phyloP scores from a whole-genome alignment of 257 asterid genomes.

The Fraxinus cuspidata region DNA sequence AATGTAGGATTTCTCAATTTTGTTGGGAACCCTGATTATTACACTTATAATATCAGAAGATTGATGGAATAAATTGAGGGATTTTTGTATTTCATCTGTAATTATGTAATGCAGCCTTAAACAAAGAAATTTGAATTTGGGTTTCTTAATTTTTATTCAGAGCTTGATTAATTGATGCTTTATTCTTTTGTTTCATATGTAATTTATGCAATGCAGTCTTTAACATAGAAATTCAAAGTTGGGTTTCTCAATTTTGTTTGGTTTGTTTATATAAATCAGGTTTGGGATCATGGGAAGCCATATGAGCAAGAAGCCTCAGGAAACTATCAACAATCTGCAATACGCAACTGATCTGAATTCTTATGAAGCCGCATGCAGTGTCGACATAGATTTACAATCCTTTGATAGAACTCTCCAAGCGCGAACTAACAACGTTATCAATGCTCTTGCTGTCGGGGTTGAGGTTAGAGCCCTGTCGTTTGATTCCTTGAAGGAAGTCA shows the following conservation, averaged over 20 bases:
- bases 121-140: background rate
- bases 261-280: constrained; percentile 20
- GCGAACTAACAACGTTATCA: constrained; percentile 64
- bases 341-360: constrained; percentile 55
- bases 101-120: background rate
- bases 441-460: constrained; percentile 70
- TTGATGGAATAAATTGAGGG: background rate
- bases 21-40: background rate
- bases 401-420: constrained; percentile 70
- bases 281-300: constrained; percentile 72
- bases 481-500: constrained; percentile 76
- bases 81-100: background rate
- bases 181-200: background rate
- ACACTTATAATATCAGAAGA: background rate
- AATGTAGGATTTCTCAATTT: background rate
- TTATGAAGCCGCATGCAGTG: constrained; percentile 78
- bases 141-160: background rate
- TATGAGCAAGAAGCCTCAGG: constrained; percentile 76
- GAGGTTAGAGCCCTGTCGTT: constrained; percentile 85
- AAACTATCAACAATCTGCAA: constrained; percentile 58
- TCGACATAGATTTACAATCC: constrained; percentile 64
- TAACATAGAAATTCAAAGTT: constrained; percentile 5
- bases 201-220: no score
- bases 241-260: constrained; percentile 3
- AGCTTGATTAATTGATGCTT: no score